Evolutionary conservation across 2,329 filamentous ascomycete species (phyloP), one percentile per base, ranked within the genome.

Genomic region (Scytalidium lignicola): DNA sequence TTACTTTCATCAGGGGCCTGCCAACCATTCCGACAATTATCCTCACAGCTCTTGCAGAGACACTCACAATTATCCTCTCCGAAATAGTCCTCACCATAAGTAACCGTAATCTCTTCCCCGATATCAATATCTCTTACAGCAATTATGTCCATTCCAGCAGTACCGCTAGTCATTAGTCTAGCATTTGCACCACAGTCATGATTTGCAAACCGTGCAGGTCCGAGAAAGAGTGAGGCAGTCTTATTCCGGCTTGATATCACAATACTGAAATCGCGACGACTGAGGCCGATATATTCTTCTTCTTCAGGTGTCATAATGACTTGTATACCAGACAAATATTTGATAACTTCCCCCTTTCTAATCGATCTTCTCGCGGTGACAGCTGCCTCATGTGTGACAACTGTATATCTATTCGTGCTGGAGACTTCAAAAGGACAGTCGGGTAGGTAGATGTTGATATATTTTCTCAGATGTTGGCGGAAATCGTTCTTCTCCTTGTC

Each of bases 101-200:
- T 92, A 0, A 99, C 93, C 0, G 93, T 99, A 51, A 99, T 95
- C 67, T 99, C 93, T 52, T 99, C 91, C 3, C 91, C 93, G 1
- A 86, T 74, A 10, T 86, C 80, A 53, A 99, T 97, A 51, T 91
- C 79, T 56, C 84, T 82, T 28, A 83, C 82, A 2, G 93, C 90
- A 44, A 95, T 82, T 49, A 99, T 91, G 62, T 95, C 88, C 72
- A 99, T 96, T 29, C 90, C 90, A 50, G 91, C 84, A 49, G 85
- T 82, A 42, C 90, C 89, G 29, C 83, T 86, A 29, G 90, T 96
- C 58, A 88, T 85, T 41, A 99, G 78, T 62, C 85, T 82, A 8
- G 91, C 91, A 71, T 97, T 99, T 26, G 93, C 90, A 58, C 87
- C 80, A 70, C 93, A 99, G 67, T 99, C 93, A 69, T 99, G 93